Conservation (phyloP, 805 yeast genomes). For the Pichia sporocuriosa region DNA sequence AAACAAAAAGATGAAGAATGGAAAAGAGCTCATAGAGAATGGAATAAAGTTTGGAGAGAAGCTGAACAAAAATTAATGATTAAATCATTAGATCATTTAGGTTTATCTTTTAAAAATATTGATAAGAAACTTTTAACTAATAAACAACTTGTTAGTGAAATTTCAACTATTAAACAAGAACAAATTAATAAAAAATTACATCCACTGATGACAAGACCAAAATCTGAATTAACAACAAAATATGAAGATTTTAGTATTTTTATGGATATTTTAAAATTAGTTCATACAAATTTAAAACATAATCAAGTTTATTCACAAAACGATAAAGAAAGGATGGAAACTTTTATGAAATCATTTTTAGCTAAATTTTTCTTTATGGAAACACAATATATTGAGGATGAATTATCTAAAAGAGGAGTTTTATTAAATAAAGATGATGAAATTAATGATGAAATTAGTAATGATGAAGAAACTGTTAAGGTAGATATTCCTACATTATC, state of each 20-base stretch:
- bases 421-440: constrained; percentile 23
- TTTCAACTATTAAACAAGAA: constrained; percentile 86
- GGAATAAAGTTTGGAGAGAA: constrained; percentile 99
- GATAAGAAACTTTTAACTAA: constrained; percentile 89
- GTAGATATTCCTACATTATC: constrained; percentile 20
- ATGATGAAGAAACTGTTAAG: constrained; percentile 11
- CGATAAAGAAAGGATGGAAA: constrained; percentile 72
- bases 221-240: constrained; percentile 51
- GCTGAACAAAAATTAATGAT: constrained; percentile 91
- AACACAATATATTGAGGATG: constrained; percentile 39
- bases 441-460: constrained; percentile 2
- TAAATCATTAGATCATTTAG: constrained; percentile 91
- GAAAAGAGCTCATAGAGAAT: constrained; percentile 95
- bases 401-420: constrained; percentile 30
- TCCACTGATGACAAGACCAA: constrained; percentile 84
- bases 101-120: constrained; percentile 92
- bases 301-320: constrained; percentile 69
- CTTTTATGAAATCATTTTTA: constrained; percentile 63
- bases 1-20: constrained; percentile 99
- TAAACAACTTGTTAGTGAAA: constrained; percentile 84
- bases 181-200: constrained; percentile 81
- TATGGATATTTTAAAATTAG: constrained; percentile 63
- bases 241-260: constrained; percentile 64
- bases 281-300: constrained; percentile 58
- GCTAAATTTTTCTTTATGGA: constrained; percentile 65